Evolutionary conservation across 208 protist species (phyloP), one percentile per base, ranked within the genome.

Genomic region (Leishmania guyanensis): DNA sequence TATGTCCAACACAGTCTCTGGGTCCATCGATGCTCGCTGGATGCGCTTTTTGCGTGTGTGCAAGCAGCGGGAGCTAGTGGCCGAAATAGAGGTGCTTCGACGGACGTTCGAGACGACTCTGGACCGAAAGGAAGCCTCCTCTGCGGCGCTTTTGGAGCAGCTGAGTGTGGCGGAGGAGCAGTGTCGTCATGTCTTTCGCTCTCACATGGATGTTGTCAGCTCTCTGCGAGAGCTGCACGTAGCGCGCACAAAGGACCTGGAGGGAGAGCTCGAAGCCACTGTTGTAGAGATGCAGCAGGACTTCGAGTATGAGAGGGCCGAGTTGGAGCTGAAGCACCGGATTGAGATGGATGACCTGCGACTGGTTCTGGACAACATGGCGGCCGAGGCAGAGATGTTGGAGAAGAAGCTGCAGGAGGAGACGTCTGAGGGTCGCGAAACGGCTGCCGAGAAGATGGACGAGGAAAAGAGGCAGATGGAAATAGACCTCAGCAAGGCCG

Each of bases 131-230:
- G 96, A 99, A 73, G 93, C 97, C 12, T 89, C 97, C 12, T 95
- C 99, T 73, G 81, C 95, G 65, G 92, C 96, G 81, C 92, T 99
- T 16, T 93, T 96, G 48, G 62, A 82, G 3, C 95, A 99, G 69
- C 81, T 99, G 16, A 91, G 95, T 14, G 97, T 99, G 64, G 91
- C 88, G 0, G 98, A 99, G 90, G 95, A 98, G 75, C 98, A 99
- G 92, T 98, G 98, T 73, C 83, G 90, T 6, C 91, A 95, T 70
- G 93, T 95, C 0, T 95, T 98, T 70, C 91, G 95, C 3, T 91
- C 96, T 17, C 97, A 99, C 80, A 91, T 99, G 81, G 88, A 94
- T 51, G 90, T 96, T 10, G 93, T 99, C 1, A 96, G 98, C 58
- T 88, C 91, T 9, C 88, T 99, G 17, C 95, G 98, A 29, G 88